Evolutionary conservation across 169 alveolate genomes (phyloP), one percentile per base, ranked within the genome.

Genomic region (Plasmodium gallinaceum): DNA sequence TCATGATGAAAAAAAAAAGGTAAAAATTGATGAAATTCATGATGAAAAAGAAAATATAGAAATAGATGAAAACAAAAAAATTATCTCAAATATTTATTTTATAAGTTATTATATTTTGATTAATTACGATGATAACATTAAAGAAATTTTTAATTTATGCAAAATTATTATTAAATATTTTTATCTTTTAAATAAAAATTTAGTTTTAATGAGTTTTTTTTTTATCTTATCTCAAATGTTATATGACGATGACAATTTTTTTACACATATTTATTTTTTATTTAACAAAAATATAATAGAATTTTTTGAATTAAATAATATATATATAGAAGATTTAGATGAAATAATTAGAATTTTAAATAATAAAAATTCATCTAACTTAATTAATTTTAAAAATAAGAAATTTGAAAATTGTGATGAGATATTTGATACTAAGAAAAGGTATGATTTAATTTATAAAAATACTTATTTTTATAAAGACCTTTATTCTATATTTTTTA

Each of bases 11-110:
- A 37, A 22, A 24, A 64, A 0, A 37, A 6, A 32, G 8, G 5
- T 64, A 26, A 5, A 24, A 32, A 69, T 12, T 10, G 46, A 10
- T 24, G 14, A 7, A 0, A 48, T 7, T 0, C 14, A 62, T 26
- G 26, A 43, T 4, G 22, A 2, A 6, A 54, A 16, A 20, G 24
- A 46, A 20, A 43, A 5, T 7, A 32, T 64, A 16, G n/a, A 8
- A 76, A 5, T 20, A 4, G 42, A 39, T 57, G 74, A 76, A 46
- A 51, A 51, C 24, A n/a, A 64, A 51, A 45, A 37, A 2, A 64
- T 64, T 70, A 24, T 65, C 26, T 68, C 78, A 9, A 76, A 76
- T 51, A 43, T 76, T 57, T 65, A 76, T 58, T 76, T 76, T 58
- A 16, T 76, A 20, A 62, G 69, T 58, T 76, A 76, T 43, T 76